These are phyloP conservation scores for Rhizophora mangle DNA, from an alignment of 345 rosid genomes.

Conservation along the genomic window DNA sequence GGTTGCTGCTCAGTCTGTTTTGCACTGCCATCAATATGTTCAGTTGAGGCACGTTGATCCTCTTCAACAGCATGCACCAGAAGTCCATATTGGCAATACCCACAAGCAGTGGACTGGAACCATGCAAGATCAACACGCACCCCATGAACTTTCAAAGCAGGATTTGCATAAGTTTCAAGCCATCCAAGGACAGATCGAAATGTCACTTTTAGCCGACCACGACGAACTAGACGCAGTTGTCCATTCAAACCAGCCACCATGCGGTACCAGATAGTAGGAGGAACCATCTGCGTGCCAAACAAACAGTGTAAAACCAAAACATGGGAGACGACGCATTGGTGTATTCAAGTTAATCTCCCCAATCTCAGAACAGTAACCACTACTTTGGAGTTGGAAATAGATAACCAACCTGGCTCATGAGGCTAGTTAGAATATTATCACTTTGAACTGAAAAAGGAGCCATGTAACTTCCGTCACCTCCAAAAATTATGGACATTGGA, in stretches of 20 bases:
- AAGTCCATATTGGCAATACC: conserved; percentile 88
- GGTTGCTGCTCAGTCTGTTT: conserved; percentile 38
- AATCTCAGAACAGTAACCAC: neutral
- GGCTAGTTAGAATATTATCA: conserved; percentile 85
- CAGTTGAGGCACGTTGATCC: conserved; percentile 36
- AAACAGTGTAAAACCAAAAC: conserved; percentile 16
- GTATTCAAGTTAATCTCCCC: conserved; percentile 5
- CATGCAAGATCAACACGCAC: conserved; percentile 82
- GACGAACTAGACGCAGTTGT: conserved; percentile 82
- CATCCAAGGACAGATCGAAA: conserved; percentile 67
- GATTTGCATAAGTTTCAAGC: conserved; percentile 94
- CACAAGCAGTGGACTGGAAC: conserved; percentile 80
- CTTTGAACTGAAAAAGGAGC: conserved; percentile 92
- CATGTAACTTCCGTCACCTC: conserved; percentile 98
- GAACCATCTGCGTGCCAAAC: conserved; percentile 49
- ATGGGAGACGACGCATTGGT: neutral
- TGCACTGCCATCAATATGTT: conserved; percentile 32
- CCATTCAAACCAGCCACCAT: conserved; percentile 98
- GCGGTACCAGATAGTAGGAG: conserved; percentile 91
- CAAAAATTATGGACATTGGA: conserved; percentile 80
- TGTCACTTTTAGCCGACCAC: conserved; percentile 69
- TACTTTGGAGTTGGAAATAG: conserved; percentile 1
- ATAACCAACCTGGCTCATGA: conserved; percentile 79
- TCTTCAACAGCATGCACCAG: conserved; percentile 57
- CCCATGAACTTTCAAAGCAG: conserved; percentile 62